These are phyloP conservation scores for Phylloporus sp. DNA, from an alignment of 768 basidiomycete species.

Conservation along the genomic window DNA sequence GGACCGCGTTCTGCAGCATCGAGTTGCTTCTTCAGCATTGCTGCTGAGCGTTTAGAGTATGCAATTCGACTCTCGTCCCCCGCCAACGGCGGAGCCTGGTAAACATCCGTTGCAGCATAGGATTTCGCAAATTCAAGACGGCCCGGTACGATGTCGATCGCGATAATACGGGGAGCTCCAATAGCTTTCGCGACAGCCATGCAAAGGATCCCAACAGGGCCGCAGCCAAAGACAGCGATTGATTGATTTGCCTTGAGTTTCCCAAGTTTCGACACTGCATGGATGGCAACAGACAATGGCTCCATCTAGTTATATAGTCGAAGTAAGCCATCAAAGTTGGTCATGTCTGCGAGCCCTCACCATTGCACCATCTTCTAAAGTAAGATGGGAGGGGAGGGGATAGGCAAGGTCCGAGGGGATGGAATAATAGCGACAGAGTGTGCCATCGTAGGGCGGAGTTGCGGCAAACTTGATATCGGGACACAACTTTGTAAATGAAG, in stretches of 20 bases:
- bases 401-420: conserved; percentile 84
- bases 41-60: conserved; percentile 71
- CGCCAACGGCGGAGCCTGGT: conserved; percentile 53
- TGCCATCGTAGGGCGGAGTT: conserved; percentile 91
- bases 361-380: conserved; percentile 94
- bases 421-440: conserved; percentile 79
- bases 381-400: conserved; percentile 73
- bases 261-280: conserved; percentile 78
- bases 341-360: conserved; percentile 34
- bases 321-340: neutral
- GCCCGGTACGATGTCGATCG: conserved; percentile 68
- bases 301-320: conserved; percentile 66
- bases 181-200: conserved; percentile 96
- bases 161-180: conserved; percentile 80
- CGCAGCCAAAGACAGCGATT: conserved; percentile 83
- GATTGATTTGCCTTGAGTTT: conserved; percentile 67
- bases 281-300: conserved; percentile 88
- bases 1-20: conserved; percentile 67
- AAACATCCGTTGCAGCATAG: conserved; percentile 79
- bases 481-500: conserved; percentile 54
- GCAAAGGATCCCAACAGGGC: conserved; percentile 83
- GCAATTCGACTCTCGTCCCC: conserved; percentile 62
- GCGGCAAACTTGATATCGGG: conserved; percentile 85
- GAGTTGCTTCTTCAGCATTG: conserved; percentile 57
- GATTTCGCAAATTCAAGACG: conserved; percentile 83